Conservation (phyloP, 441 rosid species). For the Raphanus hybrid region DNA sequence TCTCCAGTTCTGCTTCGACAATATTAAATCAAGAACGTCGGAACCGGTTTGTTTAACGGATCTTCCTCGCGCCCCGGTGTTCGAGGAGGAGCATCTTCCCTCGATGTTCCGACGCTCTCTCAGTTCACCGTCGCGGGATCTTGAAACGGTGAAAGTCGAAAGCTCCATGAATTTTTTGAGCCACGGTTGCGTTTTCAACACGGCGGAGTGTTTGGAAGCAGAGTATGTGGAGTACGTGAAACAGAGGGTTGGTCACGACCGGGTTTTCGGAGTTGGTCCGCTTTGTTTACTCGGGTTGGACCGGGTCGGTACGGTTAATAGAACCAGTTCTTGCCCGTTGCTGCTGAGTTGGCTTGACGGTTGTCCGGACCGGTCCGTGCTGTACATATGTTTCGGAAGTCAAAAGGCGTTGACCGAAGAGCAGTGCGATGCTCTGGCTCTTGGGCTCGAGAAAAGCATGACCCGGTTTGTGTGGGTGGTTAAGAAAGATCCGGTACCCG, state of each 20-base stretch:
- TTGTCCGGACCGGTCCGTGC: neutral
- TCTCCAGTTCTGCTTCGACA: conserved; percentile 34
- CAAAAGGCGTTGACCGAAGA: conserved; percentile 1
- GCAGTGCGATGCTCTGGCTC: neutral
- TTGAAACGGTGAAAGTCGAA: neutral
- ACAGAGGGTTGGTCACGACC: neutral
- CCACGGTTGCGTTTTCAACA: conserved; percentile 1
- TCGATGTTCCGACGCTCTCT: conserved; percentile 36
- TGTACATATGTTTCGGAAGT: conserved; percentile 8
- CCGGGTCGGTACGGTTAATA: neutral
- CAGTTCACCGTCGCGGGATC: neutral
- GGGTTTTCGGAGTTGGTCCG: neutral
- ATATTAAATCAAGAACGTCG: neutral
- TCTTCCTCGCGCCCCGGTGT: conserved; percentile 52
- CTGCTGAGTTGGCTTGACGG: conserved; percentile 13
- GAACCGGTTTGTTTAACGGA: conserved; percentile 43
- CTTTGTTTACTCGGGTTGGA: conserved; percentile 5
- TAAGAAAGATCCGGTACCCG: neutral
- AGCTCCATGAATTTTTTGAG: conserved; percentile 2
- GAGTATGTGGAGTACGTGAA: neutral
- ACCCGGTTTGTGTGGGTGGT: conserved; percentile 6
- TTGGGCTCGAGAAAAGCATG: neutral
- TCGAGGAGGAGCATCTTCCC: conserved; percentile 55
- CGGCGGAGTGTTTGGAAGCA: conserved; percentile 8
- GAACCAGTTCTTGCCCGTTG: neutral